These are phyloP conservation scores for Colletotrichum sp. DNA, from an alignment of 2,329 filamentous ascomycete species.

Conservation along the genomic window DNA sequence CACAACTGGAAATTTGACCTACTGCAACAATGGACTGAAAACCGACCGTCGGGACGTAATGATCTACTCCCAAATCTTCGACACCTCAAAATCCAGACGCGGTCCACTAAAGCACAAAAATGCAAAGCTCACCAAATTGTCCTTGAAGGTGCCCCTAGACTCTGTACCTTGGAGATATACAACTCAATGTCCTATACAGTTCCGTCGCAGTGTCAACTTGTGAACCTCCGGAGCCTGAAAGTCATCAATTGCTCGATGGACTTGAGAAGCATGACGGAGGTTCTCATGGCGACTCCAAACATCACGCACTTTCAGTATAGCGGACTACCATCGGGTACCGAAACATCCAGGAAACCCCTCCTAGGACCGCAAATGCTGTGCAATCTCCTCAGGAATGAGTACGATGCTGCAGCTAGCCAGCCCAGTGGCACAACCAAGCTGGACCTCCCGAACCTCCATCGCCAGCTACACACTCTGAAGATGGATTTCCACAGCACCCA, in stretches of 20 bases:
- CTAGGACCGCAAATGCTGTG: not conserved
- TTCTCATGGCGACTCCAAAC: not conserved
- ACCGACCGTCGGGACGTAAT: not conserved
- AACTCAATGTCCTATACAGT: not conserved
- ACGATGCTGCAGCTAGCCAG: not conserved
- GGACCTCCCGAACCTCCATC: not conserved
- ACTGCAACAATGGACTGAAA: not conserved
- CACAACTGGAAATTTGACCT: not conserved
- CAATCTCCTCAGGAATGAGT: not conserved
- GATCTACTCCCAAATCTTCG: not conserved
- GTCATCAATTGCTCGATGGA: not conserved
- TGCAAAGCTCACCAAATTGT: not conserved
- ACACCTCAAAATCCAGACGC: not conserved
- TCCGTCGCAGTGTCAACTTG: not conserved
- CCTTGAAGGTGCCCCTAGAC: not conserved
- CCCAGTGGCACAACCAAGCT: not conserved
- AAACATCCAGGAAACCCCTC: fast-evolving
- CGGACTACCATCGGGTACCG: not conserved
- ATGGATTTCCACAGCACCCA: fast-evolving
- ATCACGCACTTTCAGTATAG: fast-evolving
- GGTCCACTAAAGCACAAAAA: not conserved
- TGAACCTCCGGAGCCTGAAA: not conserved
- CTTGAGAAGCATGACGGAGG: not conserved
- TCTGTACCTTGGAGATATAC: not conserved
- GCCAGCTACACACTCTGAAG: not conserved